These are phyloP conservation scores for Kappamyces sp. DNA, from an alignment of 192 early-diverging fungal genomes.

Conservation along the genomic window DNA sequence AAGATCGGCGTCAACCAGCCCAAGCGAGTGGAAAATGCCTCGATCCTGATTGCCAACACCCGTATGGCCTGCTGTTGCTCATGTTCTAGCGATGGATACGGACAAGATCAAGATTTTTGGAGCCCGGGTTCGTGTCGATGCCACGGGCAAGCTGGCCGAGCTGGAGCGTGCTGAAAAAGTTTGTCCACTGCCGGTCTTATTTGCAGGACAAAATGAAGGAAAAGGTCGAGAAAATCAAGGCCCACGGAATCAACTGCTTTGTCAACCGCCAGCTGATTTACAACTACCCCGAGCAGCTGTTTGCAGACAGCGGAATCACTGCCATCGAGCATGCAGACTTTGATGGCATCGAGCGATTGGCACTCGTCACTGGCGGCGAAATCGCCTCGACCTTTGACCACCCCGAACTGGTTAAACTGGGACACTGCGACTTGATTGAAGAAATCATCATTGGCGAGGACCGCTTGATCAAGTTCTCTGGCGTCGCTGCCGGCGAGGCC, in stretches of 20 bases:
- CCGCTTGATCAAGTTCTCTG: conserved; percentile 93
- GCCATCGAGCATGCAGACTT: conserved; percentile 99
- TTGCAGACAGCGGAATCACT: conserved; percentile 95
- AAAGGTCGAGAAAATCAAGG: conserved; percentile 98
- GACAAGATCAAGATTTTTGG: conserved; percentile 99
- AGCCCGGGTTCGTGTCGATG: conserved; percentile 91
- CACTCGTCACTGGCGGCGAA: conserved; percentile 96
- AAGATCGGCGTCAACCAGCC: conserved; percentile 98
- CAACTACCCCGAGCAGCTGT: conserved; percentile 99
- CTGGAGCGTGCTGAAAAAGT: conserved; percentile 92
- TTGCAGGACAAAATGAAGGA: conserved; percentile 90
- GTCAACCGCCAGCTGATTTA: conserved; percentile 99
- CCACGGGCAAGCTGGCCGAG: conserved; percentile 95
- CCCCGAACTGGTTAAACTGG: conserved; percentile 91
- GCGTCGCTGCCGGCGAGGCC: conserved; percentile 90
- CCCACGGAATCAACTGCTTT: conserved; percentile 97
- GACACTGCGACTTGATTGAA: conserved; percentile 93
- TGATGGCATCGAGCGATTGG: conserved; percentile 94
- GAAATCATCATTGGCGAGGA: conserved; percentile 99
- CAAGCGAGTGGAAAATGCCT: conserved; percentile 91
- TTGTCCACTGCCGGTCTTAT: conserved; percentile 12
- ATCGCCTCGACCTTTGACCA: conserved; percentile 98
- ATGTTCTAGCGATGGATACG: conserved; percentile 89
- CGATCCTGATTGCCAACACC: conserved; percentile 96
- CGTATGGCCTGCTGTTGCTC: conserved; percentile 44